Conservation (phyloP, 352 stramenopile genomes). For the Phytophthora macrochlamydospora region DNA sequence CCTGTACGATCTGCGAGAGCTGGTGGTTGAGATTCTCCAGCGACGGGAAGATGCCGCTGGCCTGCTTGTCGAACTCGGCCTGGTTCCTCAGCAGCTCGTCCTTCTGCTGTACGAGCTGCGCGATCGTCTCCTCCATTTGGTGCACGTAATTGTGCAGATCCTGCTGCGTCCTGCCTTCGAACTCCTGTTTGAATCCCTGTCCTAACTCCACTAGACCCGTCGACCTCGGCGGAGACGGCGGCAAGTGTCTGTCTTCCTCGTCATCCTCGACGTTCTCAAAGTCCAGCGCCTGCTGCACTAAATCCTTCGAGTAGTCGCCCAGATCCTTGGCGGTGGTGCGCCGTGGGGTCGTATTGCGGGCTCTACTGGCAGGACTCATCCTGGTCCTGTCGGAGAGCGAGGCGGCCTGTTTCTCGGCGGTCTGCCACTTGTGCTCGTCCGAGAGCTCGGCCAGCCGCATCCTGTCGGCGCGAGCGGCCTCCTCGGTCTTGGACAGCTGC, state of each 20-base stretch:
- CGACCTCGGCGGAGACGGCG: conserved; percentile 17
- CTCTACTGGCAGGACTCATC: conserved; percentile 35
- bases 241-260: conserved; percentile 22
- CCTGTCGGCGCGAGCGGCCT: conserved; percentile 57
- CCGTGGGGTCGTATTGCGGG: conserved; percentile 38
- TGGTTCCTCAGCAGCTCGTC: conserved; percentile 79
- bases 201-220: conserved; percentile 12
- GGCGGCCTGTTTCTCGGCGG: conserved; percentile 20
- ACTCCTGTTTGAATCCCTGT: conserved; percentile 9
- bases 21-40: conserved; percentile 82
- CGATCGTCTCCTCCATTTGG: conserved; percentile 84
- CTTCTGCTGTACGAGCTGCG: conserved; percentile 78
- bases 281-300: conserved; percentile 74
- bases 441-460: conserved; percentile 82
- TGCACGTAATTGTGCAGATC: conserved; percentile 74
- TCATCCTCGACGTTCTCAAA: conserved; percentile 68
- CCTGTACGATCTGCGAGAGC: conserved; percentile 78
- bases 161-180: conserved; percentile 40
- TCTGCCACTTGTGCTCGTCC: conserved; percentile 61
- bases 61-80: conserved; percentile 82
- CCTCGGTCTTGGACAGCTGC: conserved; percentile 55
- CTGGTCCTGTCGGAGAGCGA: conserved; percentile 10
- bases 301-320: conserved; percentile 71
- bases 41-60: conserved; percentile 83
- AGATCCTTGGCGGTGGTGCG: conserved; percentile 65